phyloP scores from a whole-genome alignment of 2,329 filamentous ascomycete species.

The Alternaria atra region DNA sequence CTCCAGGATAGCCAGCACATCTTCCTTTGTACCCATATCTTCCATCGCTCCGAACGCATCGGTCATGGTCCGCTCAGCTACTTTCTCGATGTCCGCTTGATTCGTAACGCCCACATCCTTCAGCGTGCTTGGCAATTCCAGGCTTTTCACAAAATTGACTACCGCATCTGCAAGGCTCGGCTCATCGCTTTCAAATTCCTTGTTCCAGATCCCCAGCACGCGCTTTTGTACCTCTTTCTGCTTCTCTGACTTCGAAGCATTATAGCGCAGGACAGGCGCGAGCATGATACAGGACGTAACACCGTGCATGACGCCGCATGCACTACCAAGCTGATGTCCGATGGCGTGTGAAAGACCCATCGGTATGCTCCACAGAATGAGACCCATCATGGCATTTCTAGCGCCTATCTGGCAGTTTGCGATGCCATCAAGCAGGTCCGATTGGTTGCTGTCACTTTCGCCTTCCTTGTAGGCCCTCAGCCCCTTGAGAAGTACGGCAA shows the following conservation, averaged over 20 bases:
- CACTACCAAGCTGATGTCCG: conserved; percentile 33
- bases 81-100: conserved; percentile 26
- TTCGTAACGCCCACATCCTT: conserved; percentile 28
- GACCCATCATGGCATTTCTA: conserved; percentile 32
- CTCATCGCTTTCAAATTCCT: conserved; percentile 26
- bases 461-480: conserved; percentile 31
- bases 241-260: conserved; percentile 16
- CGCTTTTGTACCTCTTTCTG: conserved; percentile 21
- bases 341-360: conserved; percentile 36
- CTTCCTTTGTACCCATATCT: conserved; percentile 15
- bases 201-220: conserved; percentile 32
- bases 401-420: conserved; percentile 33
- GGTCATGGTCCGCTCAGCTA: conserved; percentile 36
- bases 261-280: conserved; percentile 29
- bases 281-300: conserved; percentile 35
- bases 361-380: conserved; percentile 26
- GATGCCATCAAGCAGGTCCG: conserved; percentile 28
- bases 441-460: conserved; percentile 16
- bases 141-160: conserved; percentile 24
- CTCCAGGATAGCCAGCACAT: conserved; percentile 22
- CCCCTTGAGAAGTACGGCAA: conserved; percentile 29
- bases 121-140: conserved; percentile 30
- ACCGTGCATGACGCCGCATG: conserved; percentile 33
- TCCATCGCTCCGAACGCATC: conserved; percentile 24
- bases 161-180: conserved; percentile 32